Evolutionary conservation across 805 yeast species (phyloP).

Genomic region (Metschnikowia anglica): DNA sequence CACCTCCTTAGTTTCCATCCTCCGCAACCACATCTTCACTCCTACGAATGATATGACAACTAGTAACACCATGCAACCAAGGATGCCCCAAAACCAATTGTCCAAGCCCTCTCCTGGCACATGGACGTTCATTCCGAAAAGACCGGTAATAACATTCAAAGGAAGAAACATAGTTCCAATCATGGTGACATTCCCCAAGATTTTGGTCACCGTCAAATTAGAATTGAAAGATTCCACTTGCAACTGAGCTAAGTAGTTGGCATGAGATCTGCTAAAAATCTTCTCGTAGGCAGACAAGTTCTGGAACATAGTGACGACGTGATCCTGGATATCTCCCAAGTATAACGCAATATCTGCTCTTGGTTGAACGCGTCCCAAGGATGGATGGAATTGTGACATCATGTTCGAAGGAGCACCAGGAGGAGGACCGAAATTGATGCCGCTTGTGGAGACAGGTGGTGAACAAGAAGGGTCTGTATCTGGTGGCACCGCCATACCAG

Average conservation of each 20-base stretch:
- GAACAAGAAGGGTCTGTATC: conserved; percentile 1
- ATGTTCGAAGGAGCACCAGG: conserved; percentile 33
- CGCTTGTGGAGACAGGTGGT: conserved; percentile 23
- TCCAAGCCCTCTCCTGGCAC: conserved; percentile 62
- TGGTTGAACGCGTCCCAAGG: conserved; percentile 49
- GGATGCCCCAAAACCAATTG: conserved; percentile 56
- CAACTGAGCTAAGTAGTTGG: conserved; percentile 88
- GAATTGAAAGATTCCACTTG: conserved; percentile 91
- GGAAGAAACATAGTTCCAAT: conserved; percentile 91
- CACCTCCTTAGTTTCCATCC: conserved; percentile 14
- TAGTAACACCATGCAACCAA: conserved; percentile 38
- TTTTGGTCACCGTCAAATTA: conserved; percentile 79
- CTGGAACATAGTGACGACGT: conserved; percentile 93
- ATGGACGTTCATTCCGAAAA: conserved; percentile 92
- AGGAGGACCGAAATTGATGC: conserved; percentile 37
- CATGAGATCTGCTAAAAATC: conserved; percentile 86
- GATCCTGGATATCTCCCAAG: conserved; percentile 95
- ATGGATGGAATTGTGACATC: conserved; percentile 23
- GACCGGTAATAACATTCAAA: conserved; percentile 82
- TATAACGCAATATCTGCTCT: conserved; percentile 89
- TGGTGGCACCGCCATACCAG: conserved; percentile 13
- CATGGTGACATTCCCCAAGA: conserved; percentile 84
- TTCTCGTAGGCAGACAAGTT: conserved; percentile 87
- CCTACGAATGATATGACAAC: conserved; percentile 27
- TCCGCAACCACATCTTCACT: conserved; percentile 25